These are phyloP conservation scores for Strombidium stylifer DNA, from an alignment of 73 alveolate species.

Conservation along the genomic window DNA sequence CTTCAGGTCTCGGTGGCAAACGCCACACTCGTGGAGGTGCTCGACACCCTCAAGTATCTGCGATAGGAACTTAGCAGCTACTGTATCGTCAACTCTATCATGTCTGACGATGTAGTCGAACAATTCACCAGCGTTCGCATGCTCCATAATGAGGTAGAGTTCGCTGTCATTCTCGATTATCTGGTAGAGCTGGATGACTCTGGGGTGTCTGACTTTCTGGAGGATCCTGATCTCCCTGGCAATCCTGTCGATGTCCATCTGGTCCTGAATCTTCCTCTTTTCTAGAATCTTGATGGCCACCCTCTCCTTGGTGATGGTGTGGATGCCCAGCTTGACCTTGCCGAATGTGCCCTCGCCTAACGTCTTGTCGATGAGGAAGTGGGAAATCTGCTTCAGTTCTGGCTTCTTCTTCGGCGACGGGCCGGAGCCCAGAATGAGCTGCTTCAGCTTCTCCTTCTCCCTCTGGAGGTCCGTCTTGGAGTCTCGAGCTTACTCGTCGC, in stretches of 20 bases:
- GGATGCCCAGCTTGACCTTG: slow-evolving; percentile 87
- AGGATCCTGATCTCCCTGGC: slow-evolving; percentile 71
- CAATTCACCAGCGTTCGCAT: slow-evolving; percentile 88
- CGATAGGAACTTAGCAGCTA: slow-evolving; percentile 87
- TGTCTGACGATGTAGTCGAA: slow-evolving; percentile 78
- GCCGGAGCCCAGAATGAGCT: too few species aligned
- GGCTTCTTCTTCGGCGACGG: too few species aligned
- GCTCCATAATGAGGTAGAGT: slow-evolving; percentile 79
- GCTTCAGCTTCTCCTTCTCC: too few species aligned
- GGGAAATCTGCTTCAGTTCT: too few species aligned
- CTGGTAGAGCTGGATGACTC: slow-evolving; percentile 62
- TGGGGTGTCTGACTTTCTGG: slow-evolving; percentile 65
- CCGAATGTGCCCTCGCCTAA: slow-evolving; percentile 96
- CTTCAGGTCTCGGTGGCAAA: slow-evolving; percentile 86
- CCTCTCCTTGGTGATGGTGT: slow-evolving; percentile 60
- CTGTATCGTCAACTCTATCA: slow-evolving; percentile 83
- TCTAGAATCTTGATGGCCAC: slow-evolving; percentile 79
- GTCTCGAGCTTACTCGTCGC: too few species aligned
- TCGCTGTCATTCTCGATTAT: slow-evolving; percentile 80
- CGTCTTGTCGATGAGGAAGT: slow-evolving; percentile 43
- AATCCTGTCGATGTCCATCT: slow-evolving; percentile 58
- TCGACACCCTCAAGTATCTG: slow-evolving; percentile 93
- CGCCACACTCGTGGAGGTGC: slow-evolving; percentile 75
- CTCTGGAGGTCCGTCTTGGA: too few species aligned
- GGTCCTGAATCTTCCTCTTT: slow-evolving; percentile 61